phyloP scores from a whole-genome alignment of 2,329 filamentous ascomycete species.

The Onygenales sp. region DNA sequence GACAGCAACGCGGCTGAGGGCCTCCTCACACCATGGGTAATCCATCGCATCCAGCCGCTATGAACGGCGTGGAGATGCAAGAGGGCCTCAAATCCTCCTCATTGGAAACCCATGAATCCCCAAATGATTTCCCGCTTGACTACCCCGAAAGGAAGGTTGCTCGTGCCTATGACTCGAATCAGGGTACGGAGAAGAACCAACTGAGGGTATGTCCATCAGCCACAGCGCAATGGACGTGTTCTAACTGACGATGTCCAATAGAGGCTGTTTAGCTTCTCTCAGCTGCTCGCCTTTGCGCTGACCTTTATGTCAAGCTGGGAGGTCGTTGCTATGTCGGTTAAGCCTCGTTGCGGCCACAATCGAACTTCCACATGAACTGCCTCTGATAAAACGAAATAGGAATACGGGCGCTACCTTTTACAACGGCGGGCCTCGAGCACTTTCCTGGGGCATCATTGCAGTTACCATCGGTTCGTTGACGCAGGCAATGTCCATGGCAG shows the following conservation, averaged over 20 bases:
- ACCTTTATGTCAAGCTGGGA: slow-evolving; percentile 20
- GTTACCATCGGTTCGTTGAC: slow-evolving; percentile 20
- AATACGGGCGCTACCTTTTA: slow-evolving; percentile 27
- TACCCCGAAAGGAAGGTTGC: too few relatives aligned
- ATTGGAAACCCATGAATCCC: too few relatives aligned
- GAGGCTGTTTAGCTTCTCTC: slow-evolving; percentile 18
- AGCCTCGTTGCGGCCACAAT: not conserved
- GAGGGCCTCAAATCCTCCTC: too few relatives aligned
- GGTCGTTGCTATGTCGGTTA: slow-evolving; percentile 14
- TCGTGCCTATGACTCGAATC: too few relatives aligned
- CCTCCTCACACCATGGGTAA: too few relatives aligned
- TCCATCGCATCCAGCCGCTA: too few relatives aligned
- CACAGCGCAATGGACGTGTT: too few relatives aligned
- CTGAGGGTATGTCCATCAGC: too few relatives aligned
- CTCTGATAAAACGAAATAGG: not conserved
- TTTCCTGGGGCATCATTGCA: slow-evolving; percentile 23
- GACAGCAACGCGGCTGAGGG: too few relatives aligned
- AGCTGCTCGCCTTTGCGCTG: slow-evolving; percentile 19
- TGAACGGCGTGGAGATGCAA: too few relatives aligned
- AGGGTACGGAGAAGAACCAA: too few relatives aligned
- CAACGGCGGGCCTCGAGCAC: slow-evolving; percentile 23
- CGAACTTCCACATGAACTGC: not conserved
- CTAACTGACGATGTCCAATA: slow-evolving; percentile 1
- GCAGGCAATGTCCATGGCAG: slow-evolving; percentile 27
- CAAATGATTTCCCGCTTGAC: too few relatives aligned